Base-by-base conservation (phyloP, 306 rosid species). In the Dalbergia oliveri region DNA sequence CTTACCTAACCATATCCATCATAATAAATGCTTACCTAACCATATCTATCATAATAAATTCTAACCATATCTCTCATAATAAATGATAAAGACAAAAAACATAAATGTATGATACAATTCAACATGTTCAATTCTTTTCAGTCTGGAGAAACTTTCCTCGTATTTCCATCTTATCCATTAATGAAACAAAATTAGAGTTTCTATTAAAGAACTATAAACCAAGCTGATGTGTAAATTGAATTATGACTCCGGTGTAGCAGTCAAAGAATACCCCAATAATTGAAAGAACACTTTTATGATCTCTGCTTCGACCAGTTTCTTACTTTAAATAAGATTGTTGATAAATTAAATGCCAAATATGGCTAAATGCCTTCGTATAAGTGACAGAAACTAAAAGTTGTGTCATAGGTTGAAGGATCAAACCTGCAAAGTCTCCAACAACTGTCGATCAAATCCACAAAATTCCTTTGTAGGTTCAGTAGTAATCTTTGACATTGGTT, bases 371-470 rank as follows among this genome's bases (percentile, higher is more conserved):
- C 75, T 18, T 65, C 60, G 54, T 35, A 45, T 35, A 16, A 67
- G 33, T 58, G 37, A 75, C 43, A 13, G 3, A 59, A 82, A 61
- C 39, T 47, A 85, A 81, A 73, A 56, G 63, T 9, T 73, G 34
- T 61, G 35, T n/a, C 58, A 73, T 4, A 75, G 76, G 75, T 67
- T 39, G 65, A 79, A 76, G 67, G 67, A 75, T 26, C 85, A 74
- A 83, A 95, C 99, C 99, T 95, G 99, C 77, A 95, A 82, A 83
- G 67, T 84, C 83, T 95, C 99, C 75, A 92, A 88, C 31, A 88
- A 62, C 72, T 90, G 97, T 26, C 88, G 89, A 76, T 93, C 98
- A 87, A 86, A 67, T 74, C 79, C 85, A 68, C 82, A 66, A 79
- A 69, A 58, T 34, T 88, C 97, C 87, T 84, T 26, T 26, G 31